Evolutionary conservation across 1,139 yeast species (phyloP).

Genomic region (Candida sp.): DNA sequence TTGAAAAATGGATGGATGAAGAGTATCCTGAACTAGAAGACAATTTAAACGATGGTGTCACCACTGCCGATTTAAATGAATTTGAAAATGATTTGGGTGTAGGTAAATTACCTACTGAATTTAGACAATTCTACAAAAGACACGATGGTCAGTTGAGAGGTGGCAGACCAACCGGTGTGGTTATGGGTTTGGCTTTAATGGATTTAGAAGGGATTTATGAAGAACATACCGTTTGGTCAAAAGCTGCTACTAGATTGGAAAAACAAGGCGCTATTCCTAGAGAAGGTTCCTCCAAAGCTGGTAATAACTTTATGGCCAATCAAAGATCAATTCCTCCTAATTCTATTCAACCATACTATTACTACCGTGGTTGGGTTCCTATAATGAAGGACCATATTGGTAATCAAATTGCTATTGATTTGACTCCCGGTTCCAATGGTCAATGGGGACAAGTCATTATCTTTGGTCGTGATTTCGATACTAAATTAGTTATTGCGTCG

Average conservation of each 20-base stretch:
- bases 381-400: constrained; percentile 56
- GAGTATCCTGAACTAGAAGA: constrained; percentile 81
- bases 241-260: constrained; percentile 54
- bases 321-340: constrained; percentile 60
- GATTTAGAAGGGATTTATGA: constrained; percentile 70
- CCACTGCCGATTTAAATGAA: constrained; percentile 73
- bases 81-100: constrained; percentile 69
- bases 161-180: constrained; percentile 70
- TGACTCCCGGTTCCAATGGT: constrained; percentile 61
- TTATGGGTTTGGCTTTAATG: constrained; percentile 68
- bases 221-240: constrained; percentile 73
- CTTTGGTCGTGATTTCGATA: constrained; percentile 64
- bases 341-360: constrained; percentile 51
- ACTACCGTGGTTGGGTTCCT: constrained; percentile 61
- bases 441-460: constrained; percentile 60
- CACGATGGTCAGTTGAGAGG: constrained; percentile 85
- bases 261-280: constrained; percentile 12
- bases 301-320: constrained; percentile 39
- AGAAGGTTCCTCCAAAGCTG: constrained; percentile 4
- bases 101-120: constrained; percentile 65
- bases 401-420: constrained; percentile 59
- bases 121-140: constrained; percentile 68
- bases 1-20: constrained; percentile 71
- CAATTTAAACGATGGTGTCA: constrained; percentile 66
- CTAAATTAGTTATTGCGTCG: constrained; percentile 56